Evolutionary conservation across 192 early-diverging fungal species (phyloP).

Genomic region (Backusella morwellensis): DNA sequence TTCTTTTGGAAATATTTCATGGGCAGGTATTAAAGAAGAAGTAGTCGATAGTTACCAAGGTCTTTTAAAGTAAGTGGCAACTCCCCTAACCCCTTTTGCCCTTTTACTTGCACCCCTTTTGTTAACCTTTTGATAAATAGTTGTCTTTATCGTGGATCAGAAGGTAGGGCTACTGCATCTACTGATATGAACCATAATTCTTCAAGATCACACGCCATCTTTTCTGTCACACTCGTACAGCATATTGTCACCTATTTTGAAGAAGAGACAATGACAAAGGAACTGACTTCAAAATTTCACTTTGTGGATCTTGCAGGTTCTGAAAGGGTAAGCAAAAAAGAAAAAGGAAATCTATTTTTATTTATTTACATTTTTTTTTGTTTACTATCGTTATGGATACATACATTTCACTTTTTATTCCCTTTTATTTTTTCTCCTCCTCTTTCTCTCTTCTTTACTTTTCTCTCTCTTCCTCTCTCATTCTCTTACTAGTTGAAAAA

Average conservation of each 20-base stretch:
- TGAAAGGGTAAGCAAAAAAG: constrained; percentile 58
- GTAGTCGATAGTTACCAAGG: constrained; percentile 63
- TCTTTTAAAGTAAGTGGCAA: constrained; percentile 53
- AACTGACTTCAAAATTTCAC: constrained; percentile 72
- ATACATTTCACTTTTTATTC: background rate
- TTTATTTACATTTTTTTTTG: background rate
- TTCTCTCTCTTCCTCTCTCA: background rate
- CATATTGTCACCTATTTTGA: constrained; percentile 42
- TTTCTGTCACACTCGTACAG: constrained; percentile 87
- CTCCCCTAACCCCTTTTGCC: background rate
- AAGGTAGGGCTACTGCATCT: constrained; percentile 72
- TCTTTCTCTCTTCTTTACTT: background rate
- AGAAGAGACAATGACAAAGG: constrained; percentile 18
- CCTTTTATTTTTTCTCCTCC: background rate
- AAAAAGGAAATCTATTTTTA: background rate
- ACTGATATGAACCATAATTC: constrained; percentile 98
- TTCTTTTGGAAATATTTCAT: constrained; percentile 81
- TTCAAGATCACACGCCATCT: constrained; percentile 96
- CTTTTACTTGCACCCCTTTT: background rate
- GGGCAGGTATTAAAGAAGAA: constrained; percentile 81
- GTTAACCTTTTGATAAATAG: constrained; percentile 31
- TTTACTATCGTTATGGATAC: background rate
- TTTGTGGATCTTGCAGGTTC: constrained; percentile 99
- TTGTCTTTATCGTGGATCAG: constrained; percentile 52
- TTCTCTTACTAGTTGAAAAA: constrained; percentile 64